Conservation (phyloP, 2,329 filamentous ascomycete species). For the Monilinia fructicola region DNA sequence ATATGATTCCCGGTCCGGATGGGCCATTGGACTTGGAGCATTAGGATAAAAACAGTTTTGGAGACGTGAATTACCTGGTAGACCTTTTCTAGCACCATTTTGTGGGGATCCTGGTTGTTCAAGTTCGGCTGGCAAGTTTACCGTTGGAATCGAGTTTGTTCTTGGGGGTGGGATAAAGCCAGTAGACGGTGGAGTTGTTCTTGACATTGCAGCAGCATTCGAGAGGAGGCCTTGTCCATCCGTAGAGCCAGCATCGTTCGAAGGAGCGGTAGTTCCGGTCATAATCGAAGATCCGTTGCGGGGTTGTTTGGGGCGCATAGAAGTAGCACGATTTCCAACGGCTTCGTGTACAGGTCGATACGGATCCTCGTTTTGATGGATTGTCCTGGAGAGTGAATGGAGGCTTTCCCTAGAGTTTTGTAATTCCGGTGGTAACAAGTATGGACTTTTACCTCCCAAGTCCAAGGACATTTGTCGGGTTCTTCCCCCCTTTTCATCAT, state of each 20-base stretch:
- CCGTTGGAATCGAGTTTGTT: constrained; percentile 44
- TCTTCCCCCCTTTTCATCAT: constrained; percentile 42
- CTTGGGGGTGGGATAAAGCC: constrained; percentile 41
- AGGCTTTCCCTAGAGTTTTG: constrained; percentile 82
- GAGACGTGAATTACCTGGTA: constrained; percentile 30
- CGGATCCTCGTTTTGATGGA: constrained; percentile 76
- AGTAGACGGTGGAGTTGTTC: constrained; percentile 31
- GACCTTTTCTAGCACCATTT: constrained; percentile 29
- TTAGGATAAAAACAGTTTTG: constrained; percentile 25
- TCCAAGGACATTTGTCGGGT: constrained; percentile 59
- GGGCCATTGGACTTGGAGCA: constrained; percentile 17
- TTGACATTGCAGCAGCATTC: constrained; percentile 35
- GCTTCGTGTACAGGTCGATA: constrained; percentile 68
- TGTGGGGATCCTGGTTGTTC: constrained; percentile 17
- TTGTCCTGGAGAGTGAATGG: constrained; percentile 76
- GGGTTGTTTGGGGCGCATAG: constrained; percentile 47
- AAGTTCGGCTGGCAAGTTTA: background rate
- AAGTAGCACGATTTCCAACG: constrained; percentile 44
- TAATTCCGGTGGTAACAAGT: constrained; percentile 82
- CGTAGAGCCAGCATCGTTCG: constrained; percentile 29
- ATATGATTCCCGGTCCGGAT: constrained; percentile 27
- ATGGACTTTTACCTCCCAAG: constrained; percentile 78
- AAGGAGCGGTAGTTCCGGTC: constrained; percentile 33
- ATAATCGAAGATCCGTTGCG: constrained; percentile 34
- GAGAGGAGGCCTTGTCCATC: constrained; percentile 32